These are phyloP conservation scores for Phaseolus coccineus DNA, from an alignment of 331 rosid genomes.

Conservation along the genomic window DNA sequence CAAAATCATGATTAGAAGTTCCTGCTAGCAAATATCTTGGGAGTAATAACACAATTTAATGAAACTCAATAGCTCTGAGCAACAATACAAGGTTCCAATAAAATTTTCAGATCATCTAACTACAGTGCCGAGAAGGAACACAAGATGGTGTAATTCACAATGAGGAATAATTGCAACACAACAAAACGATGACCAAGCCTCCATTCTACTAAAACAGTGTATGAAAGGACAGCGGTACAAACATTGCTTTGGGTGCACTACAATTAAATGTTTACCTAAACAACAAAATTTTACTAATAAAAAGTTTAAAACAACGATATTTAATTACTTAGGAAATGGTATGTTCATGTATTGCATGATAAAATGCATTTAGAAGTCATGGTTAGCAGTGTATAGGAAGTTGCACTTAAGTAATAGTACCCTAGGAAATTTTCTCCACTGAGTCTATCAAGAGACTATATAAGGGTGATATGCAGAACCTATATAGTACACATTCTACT, in stretches of 20 bases:
- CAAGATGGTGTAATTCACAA: neutral
- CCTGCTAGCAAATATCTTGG: constrained; percentile 5
- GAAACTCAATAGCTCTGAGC: constrained; percentile 3
- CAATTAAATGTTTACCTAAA: neutral
- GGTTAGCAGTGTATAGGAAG: neutral
- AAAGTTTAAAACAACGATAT: neutral
- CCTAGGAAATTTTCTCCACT: neutral
- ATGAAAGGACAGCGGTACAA: neutral
- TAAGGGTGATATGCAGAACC: neutral
- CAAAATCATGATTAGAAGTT: constrained; percentile 10
- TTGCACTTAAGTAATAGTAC: neutral
- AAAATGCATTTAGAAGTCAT: neutral
- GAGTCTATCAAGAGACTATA: neutral
- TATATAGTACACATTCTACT: neutral
- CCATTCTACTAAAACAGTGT: constrained; percentile 1
- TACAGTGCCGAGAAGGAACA: neutral
- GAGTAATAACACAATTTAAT: constrained; percentile 2
- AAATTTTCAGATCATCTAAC: neutral
- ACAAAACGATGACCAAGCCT: neutral
- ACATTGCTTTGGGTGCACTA: neutral
- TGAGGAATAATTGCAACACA: neutral
- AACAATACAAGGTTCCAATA: neutral
- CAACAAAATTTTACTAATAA: constrained; percentile 11
- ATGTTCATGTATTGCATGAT: neutral
- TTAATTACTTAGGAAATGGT: neutral